These are phyloP conservation scores for Colletotrichum lini DNA, from an alignment of 2,329 filamentous ascomycete genomes.

Conservation along the genomic window DNA sequence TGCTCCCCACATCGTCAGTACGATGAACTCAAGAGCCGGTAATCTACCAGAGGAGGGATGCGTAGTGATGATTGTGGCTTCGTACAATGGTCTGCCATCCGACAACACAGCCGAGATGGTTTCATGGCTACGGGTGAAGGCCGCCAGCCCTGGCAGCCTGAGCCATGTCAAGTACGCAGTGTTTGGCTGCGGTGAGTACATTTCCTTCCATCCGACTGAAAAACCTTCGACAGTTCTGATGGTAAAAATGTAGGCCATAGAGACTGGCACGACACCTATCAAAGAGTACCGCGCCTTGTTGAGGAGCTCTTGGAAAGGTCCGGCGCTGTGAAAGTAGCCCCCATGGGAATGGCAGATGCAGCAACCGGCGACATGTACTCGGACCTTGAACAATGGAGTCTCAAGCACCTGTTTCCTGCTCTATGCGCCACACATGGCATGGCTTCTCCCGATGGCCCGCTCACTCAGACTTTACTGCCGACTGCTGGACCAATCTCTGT, in stretches of 20 bases:
- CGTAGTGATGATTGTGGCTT: slow-evolving; percentile 77
- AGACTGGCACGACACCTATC: slow-evolving; percentile 2
- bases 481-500: background rate
- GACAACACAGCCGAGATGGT: slow-evolving; percentile 81
- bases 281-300: background rate
- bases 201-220: background rate
- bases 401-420: background rate
- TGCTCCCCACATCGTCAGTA: slow-evolving; percentile 64
- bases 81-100: slow-evolving; percentile 81
- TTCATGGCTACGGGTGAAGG: slow-evolving; percentile 70
- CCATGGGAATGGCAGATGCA: background rate
- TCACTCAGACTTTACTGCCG: background rate
- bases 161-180: slow-evolving; percentile 74
- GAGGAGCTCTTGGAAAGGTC: background rate
- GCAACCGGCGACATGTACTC: background rate
- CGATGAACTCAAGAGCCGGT: slow-evolving; percentile 74
- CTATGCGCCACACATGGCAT: background rate
- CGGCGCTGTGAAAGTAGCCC: background rate
- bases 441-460: background rate
- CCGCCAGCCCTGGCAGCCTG: slow-evolving; percentile 61
- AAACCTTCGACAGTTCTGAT: too few relatives aligned
- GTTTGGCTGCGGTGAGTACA: slow-evolving; percentile 66
- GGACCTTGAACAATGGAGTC: background rate
- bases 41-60: slow-evolving; percentile 73
- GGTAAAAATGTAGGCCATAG: background rate